Evolutionary conservation across 1,139 yeast genomes (phyloP).

Genomic region (Diutina scorzettiae): DNA sequence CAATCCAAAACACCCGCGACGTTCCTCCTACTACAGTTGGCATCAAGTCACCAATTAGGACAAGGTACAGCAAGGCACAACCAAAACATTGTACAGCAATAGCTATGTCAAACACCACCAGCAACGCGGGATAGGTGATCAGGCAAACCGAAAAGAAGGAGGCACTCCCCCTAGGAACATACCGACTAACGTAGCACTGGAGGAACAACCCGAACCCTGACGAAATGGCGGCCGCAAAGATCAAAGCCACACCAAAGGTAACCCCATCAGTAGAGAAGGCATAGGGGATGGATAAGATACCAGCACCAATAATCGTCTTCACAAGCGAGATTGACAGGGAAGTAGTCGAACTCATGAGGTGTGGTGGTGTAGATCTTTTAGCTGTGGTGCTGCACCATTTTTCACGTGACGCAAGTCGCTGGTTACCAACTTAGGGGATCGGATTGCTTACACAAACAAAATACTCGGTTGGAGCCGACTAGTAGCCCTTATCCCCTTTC

Average conservation of each 20-base stretch:
- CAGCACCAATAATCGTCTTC: conserved; percentile 81
- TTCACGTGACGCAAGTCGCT: too few relatives aligned
- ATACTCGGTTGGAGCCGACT: too few relatives aligned
- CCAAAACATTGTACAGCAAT: conserved; percentile 13
- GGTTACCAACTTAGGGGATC: too few relatives aligned
- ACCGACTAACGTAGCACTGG: conserved; percentile 63
- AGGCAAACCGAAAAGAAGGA: conserved; percentile 79
- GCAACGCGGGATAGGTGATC: conserved; percentile 72
- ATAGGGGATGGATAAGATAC: conserved; percentile 84
- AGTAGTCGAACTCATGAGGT: conserved; percentile 6
- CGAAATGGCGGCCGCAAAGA: conserved; percentile 62
- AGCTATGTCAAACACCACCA: conserved; percentile 60
- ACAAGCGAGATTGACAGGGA: conserved; percentile 50
- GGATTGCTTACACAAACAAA: too few relatives aligned
- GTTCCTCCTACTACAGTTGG: conserved; percentile 23
- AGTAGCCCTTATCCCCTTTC: too few relatives aligned
- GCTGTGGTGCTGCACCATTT: too few relatives aligned
- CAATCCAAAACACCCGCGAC: conserved; percentile 26
- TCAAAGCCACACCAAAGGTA: conserved; percentile 50
- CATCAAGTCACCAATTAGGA: conserved; percentile 26
- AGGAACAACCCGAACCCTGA: conserved; percentile 73
- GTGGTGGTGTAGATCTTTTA: too few relatives aligned
- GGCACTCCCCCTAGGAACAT: conserved; percentile 62
- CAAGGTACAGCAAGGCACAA: conserved; percentile 11
- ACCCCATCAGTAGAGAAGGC: conserved; percentile 84